phyloP scores from a whole-genome alignment of 75 land plant genomes.

The Pinus albicaulis region DNA sequence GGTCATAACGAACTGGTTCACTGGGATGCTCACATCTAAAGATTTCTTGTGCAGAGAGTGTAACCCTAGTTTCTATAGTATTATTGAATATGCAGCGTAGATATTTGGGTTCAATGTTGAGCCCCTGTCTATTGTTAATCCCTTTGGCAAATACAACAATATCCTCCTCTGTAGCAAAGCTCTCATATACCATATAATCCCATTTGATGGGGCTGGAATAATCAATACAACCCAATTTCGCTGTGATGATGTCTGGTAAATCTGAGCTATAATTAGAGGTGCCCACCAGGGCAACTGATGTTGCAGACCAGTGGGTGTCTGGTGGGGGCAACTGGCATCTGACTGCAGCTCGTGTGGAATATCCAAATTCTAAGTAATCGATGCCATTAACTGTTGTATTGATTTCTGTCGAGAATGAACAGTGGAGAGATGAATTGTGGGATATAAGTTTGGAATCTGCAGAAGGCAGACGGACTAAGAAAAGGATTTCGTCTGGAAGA shows the following conservation, averaged over 20 bases:
- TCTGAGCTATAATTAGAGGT: not conserved
- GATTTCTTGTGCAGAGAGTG: slow-evolving; percentile 65
- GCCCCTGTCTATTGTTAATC: slow-evolving; percentile 35
- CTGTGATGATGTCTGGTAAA: not conserved
- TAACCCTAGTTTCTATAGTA: slow-evolving; percentile 41
- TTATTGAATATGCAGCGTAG: slow-evolving; percentile 50
- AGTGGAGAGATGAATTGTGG: not conserved
- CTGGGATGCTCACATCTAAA: slow-evolving; percentile 70
- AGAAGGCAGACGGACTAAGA: slow-evolving; percentile 11
- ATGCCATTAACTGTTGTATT: not conserved
- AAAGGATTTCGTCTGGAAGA: slow-evolving; percentile 38
- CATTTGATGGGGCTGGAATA: slow-evolving; percentile 14
- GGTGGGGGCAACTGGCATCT: slow-evolving; percentile 28
- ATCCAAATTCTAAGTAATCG: not conserved
- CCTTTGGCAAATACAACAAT: slow-evolving; percentile 75
- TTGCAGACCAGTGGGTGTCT: slow-evolving; percentile 18
- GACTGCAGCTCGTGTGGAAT: slow-evolving; percentile 17
- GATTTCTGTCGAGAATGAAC: not conserved
- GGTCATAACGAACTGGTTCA: not conserved
- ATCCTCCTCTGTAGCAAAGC: slow-evolving; percentile 47
- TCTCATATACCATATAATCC: slow-evolving; percentile 49
- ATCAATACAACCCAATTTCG: not conserved
- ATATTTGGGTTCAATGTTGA: slow-evolving; percentile 7
- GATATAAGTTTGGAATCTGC: not conserved
- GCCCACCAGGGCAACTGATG: slow-evolving; percentile 8